Percentiles rank a stretch among this genome's conserved stretches.
These are phyloP conservation scores for Hirschioporus abietinus DNA, from an alignment of 768 basidiomycete species.

Conservation along the genomic window DNA sequence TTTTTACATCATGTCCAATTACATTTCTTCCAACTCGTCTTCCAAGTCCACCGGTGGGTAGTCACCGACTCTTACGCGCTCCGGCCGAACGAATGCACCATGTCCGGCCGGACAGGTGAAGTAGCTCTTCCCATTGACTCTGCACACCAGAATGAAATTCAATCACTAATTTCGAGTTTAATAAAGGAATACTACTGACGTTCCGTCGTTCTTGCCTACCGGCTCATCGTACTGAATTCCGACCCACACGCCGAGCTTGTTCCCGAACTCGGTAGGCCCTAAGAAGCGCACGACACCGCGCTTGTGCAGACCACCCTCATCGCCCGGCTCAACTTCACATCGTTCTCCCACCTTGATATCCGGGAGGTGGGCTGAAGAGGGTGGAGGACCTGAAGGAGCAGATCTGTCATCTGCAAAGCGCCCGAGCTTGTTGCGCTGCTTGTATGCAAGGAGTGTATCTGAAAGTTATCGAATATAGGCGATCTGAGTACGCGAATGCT, in stretches of 20 bases:
- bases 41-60: constrained; percentile 78
- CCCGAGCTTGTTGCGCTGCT: constrained; percentile 81
- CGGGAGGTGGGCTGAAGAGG: constrained; percentile 20
- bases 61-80: constrained; percentile 78
- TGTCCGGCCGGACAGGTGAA: constrained; percentile 74
- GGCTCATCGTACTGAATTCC: constrained; percentile 96
- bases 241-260: constrained; percentile 67
- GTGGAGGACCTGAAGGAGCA: constrained; percentile 23
- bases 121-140: constrained; percentile 81
- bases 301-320: constrained; percentile 59
- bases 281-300: constrained; percentile 85
- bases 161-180: not conserved
- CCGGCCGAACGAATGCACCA: constrained; percentile 84
- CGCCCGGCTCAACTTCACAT: constrained; percentile 75
- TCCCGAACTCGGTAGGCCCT: constrained; percentile 72
- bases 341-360: constrained; percentile 65
- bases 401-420: constrained; percentile 64
- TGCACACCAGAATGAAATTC: constrained; percentile 25
- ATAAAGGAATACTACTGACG: constrained; percentile 47
- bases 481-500: not conserved
- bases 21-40: constrained; percentile 38
- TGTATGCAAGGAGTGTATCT: constrained; percentile 91
- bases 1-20: not conserved
- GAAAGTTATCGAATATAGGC: not conserved
- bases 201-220: constrained; percentile 91